Conservation (phyloP, 768 basidiomycete species). For the Ramaria sp. region DNA sequence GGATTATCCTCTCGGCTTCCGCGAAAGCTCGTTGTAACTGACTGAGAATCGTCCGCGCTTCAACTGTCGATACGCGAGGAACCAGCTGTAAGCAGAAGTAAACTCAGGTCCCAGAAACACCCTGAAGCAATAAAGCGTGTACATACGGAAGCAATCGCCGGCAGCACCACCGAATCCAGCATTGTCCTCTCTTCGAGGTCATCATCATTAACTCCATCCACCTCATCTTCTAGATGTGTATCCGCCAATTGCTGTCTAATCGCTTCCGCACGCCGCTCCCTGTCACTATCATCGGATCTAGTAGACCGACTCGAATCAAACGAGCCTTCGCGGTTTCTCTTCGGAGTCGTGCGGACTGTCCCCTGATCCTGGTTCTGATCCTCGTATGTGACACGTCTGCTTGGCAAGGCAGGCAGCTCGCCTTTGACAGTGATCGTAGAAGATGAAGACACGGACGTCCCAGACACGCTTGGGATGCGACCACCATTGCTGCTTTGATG, state of each 20-base stretch:
- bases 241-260: slow-evolving; percentile 48
- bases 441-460: slow-evolving; percentile 30
- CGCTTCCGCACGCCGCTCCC: neutral
- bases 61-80: slow-evolving; percentile 85
- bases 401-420: slow-evolving; percentile 37
- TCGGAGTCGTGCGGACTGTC: neutral
- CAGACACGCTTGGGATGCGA: slow-evolving; percentile 18
- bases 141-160: slow-evolving; percentile 90
- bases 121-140: neutral
- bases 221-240: slow-evolving; percentile 48
- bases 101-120: neutral
- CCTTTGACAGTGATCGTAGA: slow-evolving; percentile 27
- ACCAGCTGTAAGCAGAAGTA: slow-evolving; percentile 48
- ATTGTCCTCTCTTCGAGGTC: slow-evolving; percentile 74
- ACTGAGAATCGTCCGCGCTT: slow-evolving; percentile 77
- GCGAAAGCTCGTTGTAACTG: slow-evolving; percentile 86
- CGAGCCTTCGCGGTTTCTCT: slow-evolving; percentile 2
- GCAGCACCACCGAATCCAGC: slow-evolving; percentile 90
- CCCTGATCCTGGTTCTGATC: neutral
- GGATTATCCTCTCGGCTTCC: slow-evolving; percentile 91
- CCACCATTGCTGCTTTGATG: slow-evolving; percentile 12
- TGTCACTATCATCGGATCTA: slow-evolving; percentile 6
- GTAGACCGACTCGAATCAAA: slow-evolving; percentile 5
- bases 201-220: slow-evolving; percentile 40
- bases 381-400: neutral